phyloP scores from a whole-genome alignment of 768 basidiomycete genomes.

The Tylopilus vinaceipallidus region DNA sequence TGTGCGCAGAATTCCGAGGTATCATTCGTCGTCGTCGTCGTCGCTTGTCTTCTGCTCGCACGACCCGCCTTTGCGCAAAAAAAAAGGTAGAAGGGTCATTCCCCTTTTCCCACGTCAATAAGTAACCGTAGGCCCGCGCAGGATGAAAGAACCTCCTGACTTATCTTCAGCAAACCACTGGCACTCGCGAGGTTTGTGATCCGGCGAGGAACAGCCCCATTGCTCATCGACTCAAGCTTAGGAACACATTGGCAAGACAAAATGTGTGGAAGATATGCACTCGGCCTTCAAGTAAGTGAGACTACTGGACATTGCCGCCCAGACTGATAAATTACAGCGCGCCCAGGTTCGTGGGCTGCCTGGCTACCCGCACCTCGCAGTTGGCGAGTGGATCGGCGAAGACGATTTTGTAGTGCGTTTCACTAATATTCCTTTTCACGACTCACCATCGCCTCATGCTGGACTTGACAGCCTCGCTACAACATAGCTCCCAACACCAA shows the following conservation, averaged over 20 bases:
- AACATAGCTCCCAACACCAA: constrained; percentile 83
- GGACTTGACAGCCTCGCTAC: constrained; percentile 46
- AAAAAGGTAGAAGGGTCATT: no score
- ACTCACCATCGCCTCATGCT: not conserved
- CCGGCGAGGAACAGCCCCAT: no score
- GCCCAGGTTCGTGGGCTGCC: constrained; percentile 36
- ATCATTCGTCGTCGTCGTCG: constrained; percentile 14
- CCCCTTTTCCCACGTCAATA: no score
- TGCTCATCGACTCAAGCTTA: no score
- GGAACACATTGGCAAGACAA: not conserved
- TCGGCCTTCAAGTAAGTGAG: constrained; percentile 43
- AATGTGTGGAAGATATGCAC: constrained; percentile 68
- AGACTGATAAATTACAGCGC: constrained; percentile 12
- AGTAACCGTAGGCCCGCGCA: no score
- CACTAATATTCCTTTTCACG: not conserved
- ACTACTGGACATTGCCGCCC: not conserved
- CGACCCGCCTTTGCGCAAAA: no score
- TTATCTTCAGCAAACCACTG: no score
- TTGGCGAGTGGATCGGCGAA: constrained; percentile 60
- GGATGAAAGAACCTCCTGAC: no score
- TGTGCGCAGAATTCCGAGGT: constrained; percentile 27
- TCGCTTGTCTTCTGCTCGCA: no score
- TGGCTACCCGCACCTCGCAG: constrained; percentile 39
- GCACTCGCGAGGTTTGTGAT: no score
- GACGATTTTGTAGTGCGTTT: constrained; percentile 49